phyloP scores from a whole-genome alignment of 805 yeast species.

The Saturnispora gosingensis region DNA sequence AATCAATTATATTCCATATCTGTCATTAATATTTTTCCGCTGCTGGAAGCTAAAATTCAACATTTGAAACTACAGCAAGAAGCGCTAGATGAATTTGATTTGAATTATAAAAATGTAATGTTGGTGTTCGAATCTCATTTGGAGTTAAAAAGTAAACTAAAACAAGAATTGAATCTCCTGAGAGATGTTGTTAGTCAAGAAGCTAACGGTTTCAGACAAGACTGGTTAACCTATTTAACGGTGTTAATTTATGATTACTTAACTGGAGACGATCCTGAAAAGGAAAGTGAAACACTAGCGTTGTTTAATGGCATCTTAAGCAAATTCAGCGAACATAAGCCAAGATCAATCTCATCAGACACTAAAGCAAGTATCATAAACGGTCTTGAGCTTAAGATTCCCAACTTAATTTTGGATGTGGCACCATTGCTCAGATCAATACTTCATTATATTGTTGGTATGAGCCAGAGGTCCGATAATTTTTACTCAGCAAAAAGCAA shows the following conservation, averaged over 20 bases:
- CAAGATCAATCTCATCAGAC: neutral
- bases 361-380: too few species aligned
- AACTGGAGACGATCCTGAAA: neutral
- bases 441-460: conserved; percentile 18
- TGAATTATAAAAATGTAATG: neutral
- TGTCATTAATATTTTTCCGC: conserved; percentile 19
- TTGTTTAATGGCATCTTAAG: neutral
- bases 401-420: neutral
- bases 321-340: neutral
- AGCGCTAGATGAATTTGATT: conserved; percentile 12
- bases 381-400: neutral
- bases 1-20: conserved; percentile 20
- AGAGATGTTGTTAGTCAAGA: neutral
- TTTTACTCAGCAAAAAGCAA: conserved; percentile 14
- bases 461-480: conserved; percentile 7
- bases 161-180: neutral
- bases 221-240: neutral
- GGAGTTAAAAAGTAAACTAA: neutral
- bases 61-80: conserved; percentile 15
- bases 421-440: conserved; percentile 23
- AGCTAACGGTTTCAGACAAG: neutral
- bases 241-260: neutral
- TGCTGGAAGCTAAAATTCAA: conserved; percentile 16
- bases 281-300: neutral
- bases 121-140: neutral